Base-by-base conservation (phyloP, 192 early-diverging fungal species). In the Backusella macrospora region DNA sequence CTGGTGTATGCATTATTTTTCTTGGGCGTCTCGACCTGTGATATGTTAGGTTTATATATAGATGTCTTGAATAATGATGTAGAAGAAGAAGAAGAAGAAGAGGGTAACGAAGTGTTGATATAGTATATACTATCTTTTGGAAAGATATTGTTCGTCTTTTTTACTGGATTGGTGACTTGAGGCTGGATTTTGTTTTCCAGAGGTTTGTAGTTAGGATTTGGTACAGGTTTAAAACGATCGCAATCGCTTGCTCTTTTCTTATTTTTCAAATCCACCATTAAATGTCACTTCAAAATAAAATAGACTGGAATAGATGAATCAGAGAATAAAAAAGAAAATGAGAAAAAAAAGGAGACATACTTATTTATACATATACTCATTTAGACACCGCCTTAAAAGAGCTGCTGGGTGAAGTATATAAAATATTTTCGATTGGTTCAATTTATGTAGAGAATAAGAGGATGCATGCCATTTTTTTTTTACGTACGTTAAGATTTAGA, bases 171-270 rank as follows among this genome's bases (percentile, higher is more conserved):
- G 21, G 9, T 34, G 29, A 34, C 29, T 34, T 34, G 29, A 34
- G 29, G 29, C 2, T 34, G 29, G 29, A 2, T 12, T 59, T 59
- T 59, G 13, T 59, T 16, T 59, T 9, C 21, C 13, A 12, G 2
- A 26, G 52, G 52, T 59, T 59, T 59, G 26, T 59, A 59, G 12
- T 59, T 59, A 10, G 52, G 52, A 26, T 59, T 59, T 26, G 52
- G 52, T 59, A 59, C 52, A 59, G 52, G 52, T 59, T 59, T 59
- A 59, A 59, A 59, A 26, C 21, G 21, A 59, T 59, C 52, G 12
- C 26, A 18, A 0, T 59, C 52, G 21, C 26, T 59, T 9, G 12
- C 0, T 26, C 26, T 59, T 10, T 59, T 59, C 4, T 23, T 59
- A 1, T 59, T 10, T 23, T 59, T 59, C 52, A 26, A 59, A 26